phyloP scores from a whole-genome alignment of 345 rosid species.

The Toxicodendron radicans region DNA sequence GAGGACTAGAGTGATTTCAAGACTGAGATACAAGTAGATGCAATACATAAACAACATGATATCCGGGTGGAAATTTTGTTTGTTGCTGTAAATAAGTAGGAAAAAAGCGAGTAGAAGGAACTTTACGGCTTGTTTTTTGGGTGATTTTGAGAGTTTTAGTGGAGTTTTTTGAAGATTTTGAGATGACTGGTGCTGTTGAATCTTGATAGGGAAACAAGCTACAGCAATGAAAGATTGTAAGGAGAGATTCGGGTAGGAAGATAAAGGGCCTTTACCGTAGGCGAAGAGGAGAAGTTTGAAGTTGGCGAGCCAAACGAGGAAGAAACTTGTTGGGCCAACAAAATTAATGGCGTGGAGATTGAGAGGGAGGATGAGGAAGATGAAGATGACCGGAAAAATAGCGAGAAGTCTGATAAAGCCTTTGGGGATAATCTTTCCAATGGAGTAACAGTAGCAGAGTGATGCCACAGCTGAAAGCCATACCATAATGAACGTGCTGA shows the following conservation, averaged over 20 bases:
- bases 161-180: background rate
- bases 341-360: conserved; percentile 28
- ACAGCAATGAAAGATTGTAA: conserved; percentile 14
- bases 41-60: conserved; percentile 8
- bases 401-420: conserved; percentile 35
- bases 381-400: conserved; percentile 28
- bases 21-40: conserved; percentile 13
- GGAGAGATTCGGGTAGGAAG: conserved; percentile 26
- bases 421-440: conserved; percentile 29
- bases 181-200: background rate
- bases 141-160: background rate
- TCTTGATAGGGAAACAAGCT: conserved; percentile 11
- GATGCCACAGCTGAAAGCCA: conserved; percentile 38
- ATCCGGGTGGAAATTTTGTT: conserved; percentile 3
- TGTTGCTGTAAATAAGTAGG: background rate
- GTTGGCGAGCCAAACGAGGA: conserved; percentile 50
- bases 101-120: background rate
- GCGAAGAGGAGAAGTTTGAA: conserved; percentile 59
- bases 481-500: conserved; percentile 25
- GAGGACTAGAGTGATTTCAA: conserved; percentile 7
- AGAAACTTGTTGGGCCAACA: conserved; percentile 35
- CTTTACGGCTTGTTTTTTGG: background rate
- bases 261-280: conserved; percentile 42
- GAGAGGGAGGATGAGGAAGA: conserved; percentile 42
- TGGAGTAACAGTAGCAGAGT: conserved; percentile 27